Evolutionary conservation across 139 green algal species (phyloP), one percentile per base, ranked within the genome.

Genomic region (Coelastrella sp.): DNA sequence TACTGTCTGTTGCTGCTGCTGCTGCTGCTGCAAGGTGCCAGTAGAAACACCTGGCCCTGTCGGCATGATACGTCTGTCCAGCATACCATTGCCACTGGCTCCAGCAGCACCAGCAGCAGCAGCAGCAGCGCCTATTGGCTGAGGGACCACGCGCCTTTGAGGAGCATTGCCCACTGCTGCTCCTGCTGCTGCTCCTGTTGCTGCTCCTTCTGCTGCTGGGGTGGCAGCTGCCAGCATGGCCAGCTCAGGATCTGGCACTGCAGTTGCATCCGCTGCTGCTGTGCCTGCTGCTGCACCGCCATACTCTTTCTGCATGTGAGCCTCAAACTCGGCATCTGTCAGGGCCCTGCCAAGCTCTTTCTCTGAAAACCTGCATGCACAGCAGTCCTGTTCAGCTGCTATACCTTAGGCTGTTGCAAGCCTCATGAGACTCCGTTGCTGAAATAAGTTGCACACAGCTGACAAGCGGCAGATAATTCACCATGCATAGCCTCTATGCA

Each of bases 231-330:
- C 85, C 24, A 90, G 85, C 5, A 60, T n/a, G 8, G 73, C 85
- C 57, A 83, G 73, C 73, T 84, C 85, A 56, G 73, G 57, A 61
- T 78, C 85, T 57, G 82, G 91, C 17, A 80, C 89, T 76, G 17
- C 60, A 24, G 68, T 68, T 70, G 49, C 68, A 49, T 58, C 19
- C 61, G 61, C 84, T 72, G 84, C 84, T 65, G 82, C 82, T 27
- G 35, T 60, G 15, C 90, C 86, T 92, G 78, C 35, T 72, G 82
- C 70, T 76, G 78, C 17, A 82, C 49, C 61, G 11, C 95, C 96
- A 89, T 98, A 98, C 60, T 96, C 91, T 68, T 93, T 11, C 68
- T 90, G 24, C 61, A 96, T 91, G 6, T 95, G 84, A 24, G 66
- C 74, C 7, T 94, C 61, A 24, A 97, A 70, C 82, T 97, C 95